These are phyloP conservation scores for Leishmania major DNA, from an alignment of 208 protist species.

Conservation along the genomic window DNA sequence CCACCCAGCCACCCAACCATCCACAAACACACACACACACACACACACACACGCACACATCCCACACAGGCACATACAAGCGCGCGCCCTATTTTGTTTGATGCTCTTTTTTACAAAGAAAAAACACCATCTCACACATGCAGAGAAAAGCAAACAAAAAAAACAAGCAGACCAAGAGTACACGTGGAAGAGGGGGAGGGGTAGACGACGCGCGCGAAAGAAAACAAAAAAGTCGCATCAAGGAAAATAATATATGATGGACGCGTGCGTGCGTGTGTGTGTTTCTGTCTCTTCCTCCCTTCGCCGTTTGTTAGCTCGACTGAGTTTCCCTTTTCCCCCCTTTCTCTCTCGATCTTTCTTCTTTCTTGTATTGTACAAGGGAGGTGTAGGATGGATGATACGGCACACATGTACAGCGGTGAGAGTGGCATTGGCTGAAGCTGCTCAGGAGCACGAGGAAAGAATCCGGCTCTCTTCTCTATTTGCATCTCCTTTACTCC, in stretches of 20 bases:
- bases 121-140: background rate
- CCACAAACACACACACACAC: background rate
- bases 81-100: background rate
- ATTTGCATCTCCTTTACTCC: background rate
- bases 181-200: background rate
- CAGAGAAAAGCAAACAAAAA: background rate
- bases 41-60: background rate
- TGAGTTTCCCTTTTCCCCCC: background rate
- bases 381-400: background rate
- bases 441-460: background rate
- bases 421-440: background rate
- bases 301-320: background rate
- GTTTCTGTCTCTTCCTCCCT: background rate
- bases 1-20: background rate
- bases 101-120: background rate
- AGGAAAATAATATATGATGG: background rate
- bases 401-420: background rate
- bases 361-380: conserved; percentile 10
- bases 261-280: background rate
- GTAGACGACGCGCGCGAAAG: background rate
- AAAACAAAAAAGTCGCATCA: background rate
- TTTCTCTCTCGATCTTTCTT: conserved; percentile 11
- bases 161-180: background rate
- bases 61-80: background rate
- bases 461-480: background rate